Percentiles rank a stretch among this genome's conserved stretches.
Evolutionary conservation across 2,329 filamentous ascomycete species (phyloP).

Genomic region (Talaromyces pinophilus): DNA sequence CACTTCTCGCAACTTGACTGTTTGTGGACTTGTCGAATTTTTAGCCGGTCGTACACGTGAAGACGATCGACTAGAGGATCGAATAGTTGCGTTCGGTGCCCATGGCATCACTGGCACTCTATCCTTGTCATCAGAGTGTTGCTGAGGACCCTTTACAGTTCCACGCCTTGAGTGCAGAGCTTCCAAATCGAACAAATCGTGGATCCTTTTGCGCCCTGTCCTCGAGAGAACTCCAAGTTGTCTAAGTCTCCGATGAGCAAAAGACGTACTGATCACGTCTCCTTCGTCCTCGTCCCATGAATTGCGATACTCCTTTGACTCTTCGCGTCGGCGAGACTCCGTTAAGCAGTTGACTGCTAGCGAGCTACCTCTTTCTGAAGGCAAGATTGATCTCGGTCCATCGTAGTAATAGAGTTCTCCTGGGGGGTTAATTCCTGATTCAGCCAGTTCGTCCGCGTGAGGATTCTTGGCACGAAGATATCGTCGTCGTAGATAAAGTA

Average conservation of each 20-base stretch:
- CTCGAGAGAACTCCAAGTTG: slow-evolving; percentile 23
- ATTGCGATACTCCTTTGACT: not conserved
- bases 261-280: slow-evolving; percentile 14
- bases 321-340: not conserved
- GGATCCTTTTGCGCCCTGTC: slow-evolving; percentile 25
- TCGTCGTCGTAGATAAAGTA: slow-evolving; percentile 22
- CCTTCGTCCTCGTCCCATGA: slow-evolving; percentile 16
- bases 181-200: slow-evolving; percentile 29
- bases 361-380: not conserved
- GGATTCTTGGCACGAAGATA: slow-evolving; percentile 17
- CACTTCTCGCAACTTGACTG: not conserved
- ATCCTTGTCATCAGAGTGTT: slow-evolving; percentile 8
- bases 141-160: not conserved
- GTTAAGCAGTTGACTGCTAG: slow-evolving; percentile 5
- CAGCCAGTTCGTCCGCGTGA: not conserved
- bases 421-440: slow-evolving; percentile 7
- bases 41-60: not conserved
- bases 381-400: slow-evolving; percentile 10
- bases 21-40: not conserved
- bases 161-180: slow-evolving; percentile 21
- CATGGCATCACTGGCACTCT: slow-evolving; percentile 29
- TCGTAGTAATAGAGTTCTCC: slow-evolving; percentile 24
- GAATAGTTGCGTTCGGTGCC: slow-evolving; percentile 27
- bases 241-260: slow-evolving; percentile 21
- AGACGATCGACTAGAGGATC: slow-evolving; percentile 6